phyloP scores from a whole-genome alignment of 2,329 filamentous ascomycete genomes.

The Ampelomyces quisqualis region DNA sequence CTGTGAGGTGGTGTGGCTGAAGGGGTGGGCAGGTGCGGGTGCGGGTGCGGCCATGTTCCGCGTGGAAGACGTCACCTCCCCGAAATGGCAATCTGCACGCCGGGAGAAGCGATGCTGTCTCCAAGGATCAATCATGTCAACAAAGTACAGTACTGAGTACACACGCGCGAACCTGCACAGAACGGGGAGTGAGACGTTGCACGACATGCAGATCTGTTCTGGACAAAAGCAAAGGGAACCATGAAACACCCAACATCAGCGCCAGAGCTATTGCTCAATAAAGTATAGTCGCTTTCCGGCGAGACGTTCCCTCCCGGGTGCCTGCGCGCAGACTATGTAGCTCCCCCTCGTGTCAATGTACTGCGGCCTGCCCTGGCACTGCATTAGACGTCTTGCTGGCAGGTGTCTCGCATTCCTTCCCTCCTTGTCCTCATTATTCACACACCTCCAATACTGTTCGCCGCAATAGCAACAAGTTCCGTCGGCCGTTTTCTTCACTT shows the following conservation, averaged over 20 bases:
- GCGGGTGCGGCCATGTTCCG: too few relatives aligned
- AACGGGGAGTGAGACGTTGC: conserved; percentile 3
- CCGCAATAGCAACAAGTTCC: background rate
- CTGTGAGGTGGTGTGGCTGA: too few relatives aligned
- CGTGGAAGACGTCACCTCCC: too few relatives aligned
- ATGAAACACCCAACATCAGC: conserved; percentile 1
- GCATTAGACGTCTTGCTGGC: background rate
- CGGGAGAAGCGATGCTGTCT: too few relatives aligned
- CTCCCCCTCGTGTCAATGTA: too few relatives aligned
- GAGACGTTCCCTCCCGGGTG: conserved; percentile 13
- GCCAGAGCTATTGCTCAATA: conserved; percentile 7
- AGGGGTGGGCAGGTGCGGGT: too few relatives aligned
- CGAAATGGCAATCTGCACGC: too few relatives aligned
- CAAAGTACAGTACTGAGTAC: too few relatives aligned
- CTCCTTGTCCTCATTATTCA: background rate
- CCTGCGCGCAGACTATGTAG: conserved; percentile 1
- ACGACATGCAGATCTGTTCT: conserved; percentile 17
- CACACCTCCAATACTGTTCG: background rate
- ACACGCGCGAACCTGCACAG: too few relatives aligned
- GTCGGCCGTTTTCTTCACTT: background rate
- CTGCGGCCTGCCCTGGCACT: conserved; percentile 16
- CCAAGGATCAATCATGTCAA: too few relatives aligned
- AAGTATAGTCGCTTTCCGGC: conserved; percentile 18
- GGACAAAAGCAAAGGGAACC: conserved; percentile 8
- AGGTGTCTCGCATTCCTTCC: background rate